These are phyloP conservation scores for Paracamarosporium sp. DNA, from an alignment of 2,329 filamentous ascomycete species.

Conservation along the genomic window DNA sequence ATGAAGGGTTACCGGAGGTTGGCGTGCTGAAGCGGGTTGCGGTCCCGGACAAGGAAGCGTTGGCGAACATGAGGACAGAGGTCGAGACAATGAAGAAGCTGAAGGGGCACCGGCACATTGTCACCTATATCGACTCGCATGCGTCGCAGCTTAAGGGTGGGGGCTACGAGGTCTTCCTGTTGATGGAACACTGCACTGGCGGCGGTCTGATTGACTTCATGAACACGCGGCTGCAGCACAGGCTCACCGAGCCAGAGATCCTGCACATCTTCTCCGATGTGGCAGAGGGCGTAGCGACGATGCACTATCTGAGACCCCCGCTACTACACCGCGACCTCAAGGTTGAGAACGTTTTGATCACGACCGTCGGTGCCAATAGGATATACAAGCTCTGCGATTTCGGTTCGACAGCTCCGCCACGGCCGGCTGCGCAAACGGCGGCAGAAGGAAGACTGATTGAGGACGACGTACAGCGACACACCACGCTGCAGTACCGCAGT, in stretches of 20 bases:
- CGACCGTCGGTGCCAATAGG: slow-evolving; percentile 67
- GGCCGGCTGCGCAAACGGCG: slow-evolving; percentile 83
- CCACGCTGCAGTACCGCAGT: slow-evolving; percentile 95
- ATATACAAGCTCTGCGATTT: slow-evolving; percentile 98
- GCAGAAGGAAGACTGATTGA: slow-evolving; percentile 91
- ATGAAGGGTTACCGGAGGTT: slow-evolving; percentile 77
- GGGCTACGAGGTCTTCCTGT: slow-evolving; percentile 95
- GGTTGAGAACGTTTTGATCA: slow-evolving; percentile 97
- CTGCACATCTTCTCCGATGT: slow-evolving; percentile 96
- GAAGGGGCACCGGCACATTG: slow-evolving; percentile 94
- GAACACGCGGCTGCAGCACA: slow-evolving; percentile 96
- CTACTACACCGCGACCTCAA: slow-evolving; percentile 94
- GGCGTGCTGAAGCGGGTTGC: slow-evolving; percentile 94
- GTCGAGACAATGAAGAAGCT: slow-evolving; percentile 99
- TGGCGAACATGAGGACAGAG: slow-evolving; percentile 96
- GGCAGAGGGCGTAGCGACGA: slow-evolving; percentile 93
- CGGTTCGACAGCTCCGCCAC: slow-evolving; percentile 85
- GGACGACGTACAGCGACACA: slow-evolving; percentile 96
- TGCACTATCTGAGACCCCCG: slow-evolving; percentile 97
- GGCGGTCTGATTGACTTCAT: slow-evolving; percentile 98
- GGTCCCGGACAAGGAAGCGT: slow-evolving; percentile 91
- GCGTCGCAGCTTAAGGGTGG: slow-evolving; percentile 91
- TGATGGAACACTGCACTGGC: slow-evolving; percentile 97
- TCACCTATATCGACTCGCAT: slow-evolving; percentile 98
- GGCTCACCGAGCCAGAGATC: slow-evolving; percentile 96